Evolutionary conservation across 805 yeast genomes (phyloP).

Genomic region (Nakazawaea populi): DNA sequence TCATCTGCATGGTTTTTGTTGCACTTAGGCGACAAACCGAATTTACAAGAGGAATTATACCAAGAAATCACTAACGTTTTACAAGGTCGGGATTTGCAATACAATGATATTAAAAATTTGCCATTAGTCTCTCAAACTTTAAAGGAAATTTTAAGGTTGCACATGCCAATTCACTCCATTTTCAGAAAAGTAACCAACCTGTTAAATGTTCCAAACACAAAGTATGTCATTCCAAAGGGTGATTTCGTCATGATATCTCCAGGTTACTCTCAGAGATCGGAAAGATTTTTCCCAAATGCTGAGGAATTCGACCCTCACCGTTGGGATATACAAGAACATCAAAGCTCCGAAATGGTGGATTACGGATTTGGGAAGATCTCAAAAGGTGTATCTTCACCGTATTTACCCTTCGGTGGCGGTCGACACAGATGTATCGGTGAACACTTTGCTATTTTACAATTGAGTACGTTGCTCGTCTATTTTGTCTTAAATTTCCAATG

Average conservation of each 20-base stretch:
- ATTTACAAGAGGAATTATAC: constrained; percentile 75
- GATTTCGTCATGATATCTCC: constrained; percentile 91
- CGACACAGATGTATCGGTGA: constrained; percentile 99
- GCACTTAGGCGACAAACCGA: constrained; percentile 85
- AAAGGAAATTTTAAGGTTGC: constrained; percentile 92
- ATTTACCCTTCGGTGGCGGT: constrained; percentile 98
- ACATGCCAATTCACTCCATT: constrained; percentile 93
- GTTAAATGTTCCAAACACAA: constrained; percentile 67
- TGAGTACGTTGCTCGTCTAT: constrained; percentile 79
- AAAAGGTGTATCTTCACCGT: constrained; percentile 94
- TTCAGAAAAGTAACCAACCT: constrained; percentile 85
- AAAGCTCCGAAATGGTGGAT: constrained; percentile 51
- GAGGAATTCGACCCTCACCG: constrained; percentile 75
- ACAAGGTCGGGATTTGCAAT: constrained; percentile 58
- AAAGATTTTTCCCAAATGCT: constrained; percentile 75
- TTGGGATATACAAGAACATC: constrained; percentile 53
- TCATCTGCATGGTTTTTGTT: constrained; percentile 94
- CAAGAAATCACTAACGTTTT: constrained; percentile 67
- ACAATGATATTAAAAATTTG: constrained; percentile 78
- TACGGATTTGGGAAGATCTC: constrained; percentile 95
- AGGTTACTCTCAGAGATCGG: constrained; percentile 79
- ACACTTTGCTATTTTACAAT: constrained; percentile 92
- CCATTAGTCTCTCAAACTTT: constrained; percentile 79
- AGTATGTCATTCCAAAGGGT: constrained; percentile 79
- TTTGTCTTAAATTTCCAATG: constrained; percentile 74